Percentiles rank a stretch among this genome's conserved stretches.
phyloP scores from a whole-genome alignment of 495 filamentous ascomycete species.

The Neurospora sp. region DNA sequence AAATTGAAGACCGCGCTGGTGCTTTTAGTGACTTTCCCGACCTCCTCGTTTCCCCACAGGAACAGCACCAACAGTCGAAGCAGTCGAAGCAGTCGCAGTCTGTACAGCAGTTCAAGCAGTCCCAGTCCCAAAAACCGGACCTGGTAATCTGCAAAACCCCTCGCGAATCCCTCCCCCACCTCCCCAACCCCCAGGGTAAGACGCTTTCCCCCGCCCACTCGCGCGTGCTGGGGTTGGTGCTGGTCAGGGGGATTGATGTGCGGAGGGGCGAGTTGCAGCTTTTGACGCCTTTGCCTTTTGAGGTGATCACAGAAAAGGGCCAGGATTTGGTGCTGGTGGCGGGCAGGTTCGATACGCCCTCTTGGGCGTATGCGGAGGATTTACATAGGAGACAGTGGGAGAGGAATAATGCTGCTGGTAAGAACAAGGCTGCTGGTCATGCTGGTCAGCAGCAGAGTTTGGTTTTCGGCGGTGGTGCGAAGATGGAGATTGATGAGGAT shows the following conservation, averaged over 20 bases:
- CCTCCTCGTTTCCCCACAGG: background rate
- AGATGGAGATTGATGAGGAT: background rate
- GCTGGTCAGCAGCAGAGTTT: background rate
- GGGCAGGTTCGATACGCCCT: constrained; percentile 48
- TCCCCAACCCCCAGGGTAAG: constrained; percentile 27
- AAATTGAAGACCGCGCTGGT: constrained; percentile 18
- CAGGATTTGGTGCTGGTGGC: constrained; percentile 42
- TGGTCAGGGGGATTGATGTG: constrained; percentile 46
- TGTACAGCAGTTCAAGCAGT: background rate
- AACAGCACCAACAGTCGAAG: background rate
- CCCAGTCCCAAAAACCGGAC: background rate
- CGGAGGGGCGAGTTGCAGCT: constrained; percentile 36
- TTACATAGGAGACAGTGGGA: constrained; percentile 18
- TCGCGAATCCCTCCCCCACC: constrained; percentile 29
- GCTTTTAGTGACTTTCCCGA: constrained; percentile 21
- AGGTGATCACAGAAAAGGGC: constrained; percentile 4
- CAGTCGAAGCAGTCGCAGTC: background rate
- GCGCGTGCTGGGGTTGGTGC: constrained; percentile 37
- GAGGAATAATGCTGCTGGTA: background rate
- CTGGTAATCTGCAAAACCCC: constrained; percentile 4
- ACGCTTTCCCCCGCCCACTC: constrained; percentile 37
- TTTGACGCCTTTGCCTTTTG: constrained; percentile 36
- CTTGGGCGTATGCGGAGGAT: constrained; percentile 49
- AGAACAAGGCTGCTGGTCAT: background rate
- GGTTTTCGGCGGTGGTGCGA: background rate